Evolutionary conservation across 2,329 filamentous ascomycete species (phyloP).

Genomic region (Fusarium sp.): DNA sequence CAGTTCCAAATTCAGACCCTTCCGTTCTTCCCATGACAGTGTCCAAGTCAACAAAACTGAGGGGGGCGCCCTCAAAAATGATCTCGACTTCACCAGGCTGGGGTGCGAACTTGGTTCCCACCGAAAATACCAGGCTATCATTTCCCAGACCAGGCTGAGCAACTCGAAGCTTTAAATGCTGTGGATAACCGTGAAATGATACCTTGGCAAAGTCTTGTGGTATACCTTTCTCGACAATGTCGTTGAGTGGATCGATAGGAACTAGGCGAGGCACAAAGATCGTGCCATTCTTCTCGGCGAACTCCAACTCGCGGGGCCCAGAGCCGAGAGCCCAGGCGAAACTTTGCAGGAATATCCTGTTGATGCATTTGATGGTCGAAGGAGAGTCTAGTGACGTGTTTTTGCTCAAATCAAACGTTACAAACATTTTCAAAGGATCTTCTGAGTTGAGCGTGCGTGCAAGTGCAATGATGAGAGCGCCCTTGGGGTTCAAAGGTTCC

Average conservation of each 20-base stretch:
- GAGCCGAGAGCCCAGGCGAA: conserved; percentile 37
- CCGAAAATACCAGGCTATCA: conserved; percentile 45
- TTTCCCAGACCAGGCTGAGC: conserved; percentile 46
- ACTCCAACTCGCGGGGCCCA: conserved; percentile 57
- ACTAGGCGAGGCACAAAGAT: conserved; percentile 61
- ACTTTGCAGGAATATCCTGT: conserved; percentile 43
- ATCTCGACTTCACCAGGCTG: conserved; percentile 56
- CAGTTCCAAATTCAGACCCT: conserved; percentile 54
- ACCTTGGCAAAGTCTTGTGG: conserved; percentile 13
- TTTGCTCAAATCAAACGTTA: conserved; percentile 56
- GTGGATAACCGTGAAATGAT: conserved; percentile 38
- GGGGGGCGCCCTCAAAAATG: conserved; percentile 52
- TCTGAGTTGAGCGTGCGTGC: conserved; percentile 64
- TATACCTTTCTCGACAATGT: conserved; percentile 56
- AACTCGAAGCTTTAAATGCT: conserved; percentile 44
- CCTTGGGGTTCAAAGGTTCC: conserved; percentile 51
- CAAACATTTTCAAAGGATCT: conserved; percentile 57
- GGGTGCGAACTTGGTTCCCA: conserved; percentile 38
- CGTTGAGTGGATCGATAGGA: conserved; percentile 57
- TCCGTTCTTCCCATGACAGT: conserved; percentile 50
- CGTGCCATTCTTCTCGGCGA: conserved; percentile 53
- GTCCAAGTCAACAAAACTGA: conserved; percentile 56
- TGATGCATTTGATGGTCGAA: conserved; percentile 34
- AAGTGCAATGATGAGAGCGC: conserved; percentile 59
- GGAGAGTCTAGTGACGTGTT: conserved; percentile 16